phyloP scores from a whole-genome alignment of 805 yeast species.

The Starmera quercuum region DNA sequence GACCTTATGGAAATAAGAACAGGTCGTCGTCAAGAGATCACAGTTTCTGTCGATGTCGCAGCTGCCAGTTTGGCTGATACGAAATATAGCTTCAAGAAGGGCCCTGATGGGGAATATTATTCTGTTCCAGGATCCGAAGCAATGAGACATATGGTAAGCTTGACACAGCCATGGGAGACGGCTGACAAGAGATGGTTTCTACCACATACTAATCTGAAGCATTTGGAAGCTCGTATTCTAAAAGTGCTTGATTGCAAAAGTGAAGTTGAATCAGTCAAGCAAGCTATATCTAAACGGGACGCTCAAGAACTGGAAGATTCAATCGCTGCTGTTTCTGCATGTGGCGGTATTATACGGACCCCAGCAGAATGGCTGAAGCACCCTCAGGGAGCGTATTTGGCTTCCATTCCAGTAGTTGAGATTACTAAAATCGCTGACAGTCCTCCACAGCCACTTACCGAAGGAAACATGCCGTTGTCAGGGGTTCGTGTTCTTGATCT shows the following conservation, averaged over 20 bases:
- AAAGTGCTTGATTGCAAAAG: not conserved
- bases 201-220: slow-evolving; percentile 1
- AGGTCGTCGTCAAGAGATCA: not conserved
- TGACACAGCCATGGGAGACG: slow-evolving; percentile 1
- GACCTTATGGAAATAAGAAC: not conserved
- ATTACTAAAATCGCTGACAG: not conserved
- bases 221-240: not conserved
- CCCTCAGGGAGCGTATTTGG: not conserved
- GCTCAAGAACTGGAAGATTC: not conserved
- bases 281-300: not conserved
- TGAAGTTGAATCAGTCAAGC: not conserved
- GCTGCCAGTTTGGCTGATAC: not conserved
- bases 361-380: not conserved
- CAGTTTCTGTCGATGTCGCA: not conserved
- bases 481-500: slow-evolving; percentile 29
- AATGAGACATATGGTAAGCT: not conserved
- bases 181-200: not conserved
- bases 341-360: not conserved
- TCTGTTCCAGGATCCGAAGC: not conserved
- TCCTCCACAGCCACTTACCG: not conserved
- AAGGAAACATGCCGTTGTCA: slow-evolving; percentile 18
- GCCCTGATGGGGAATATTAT: not conserved
- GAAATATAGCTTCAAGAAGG: not conserved
- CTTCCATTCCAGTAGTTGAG: not conserved
- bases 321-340: not conserved